Base-by-base conservation (phyloP, 2,329 filamentous ascomycete genomes). In the Epicoccum sorghinum region DNA sequence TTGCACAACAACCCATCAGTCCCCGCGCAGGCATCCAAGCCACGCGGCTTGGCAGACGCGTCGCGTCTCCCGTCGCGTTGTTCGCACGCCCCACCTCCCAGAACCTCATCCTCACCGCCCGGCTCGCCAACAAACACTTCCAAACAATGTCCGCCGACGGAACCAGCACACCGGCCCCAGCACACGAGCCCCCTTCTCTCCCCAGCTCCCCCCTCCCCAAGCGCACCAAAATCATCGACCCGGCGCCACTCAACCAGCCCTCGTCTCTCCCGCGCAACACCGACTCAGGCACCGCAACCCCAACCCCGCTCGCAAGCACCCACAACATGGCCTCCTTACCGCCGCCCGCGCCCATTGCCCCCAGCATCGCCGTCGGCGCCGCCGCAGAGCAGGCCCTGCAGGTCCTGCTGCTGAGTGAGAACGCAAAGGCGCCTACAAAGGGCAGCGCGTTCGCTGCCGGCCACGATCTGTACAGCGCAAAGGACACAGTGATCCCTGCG, bases 371-470 rank as follows among this genome's bases (percentile, higher is more conserved):
- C 4, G 62, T 65, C 0, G 67, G 65, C 0, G 63, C 70, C 2
- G 59, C 64, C 4, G 65, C 67, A 29, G 78, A 64, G 64, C 70
- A 76, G 30, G 86, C 87, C n/a, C 83, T 96, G 46, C 85, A 91
- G 58, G 87, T 99, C 77, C 93, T 97, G 83, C 92, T 96, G 77
- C 87, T 98, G 55, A 89, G 89, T 7, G 80, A 86, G 33, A 86
- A 88, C 60, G 95, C 89, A n/a, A 85, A 83, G 41, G 82, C 93
- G 23, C 95, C 95, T 9, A 98, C 91, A 0, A 87, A 93, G 50
- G 95, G 95, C 63, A 96, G 90, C 62, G 89, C 87, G 47, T 93
- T 90, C 70, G 91, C 95, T 0, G 95, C 95, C 1, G 95, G 95
- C 32, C 98, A 98, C 78, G 95, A 99, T 76, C 73, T 99, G 54